Percentiles rank a stretch among this genome's conserved stretches.
phyloP scores from a whole-genome alignment of 2,329 filamentous ascomycete genomes.

The Phyllosticta citrichinensis region DNA sequence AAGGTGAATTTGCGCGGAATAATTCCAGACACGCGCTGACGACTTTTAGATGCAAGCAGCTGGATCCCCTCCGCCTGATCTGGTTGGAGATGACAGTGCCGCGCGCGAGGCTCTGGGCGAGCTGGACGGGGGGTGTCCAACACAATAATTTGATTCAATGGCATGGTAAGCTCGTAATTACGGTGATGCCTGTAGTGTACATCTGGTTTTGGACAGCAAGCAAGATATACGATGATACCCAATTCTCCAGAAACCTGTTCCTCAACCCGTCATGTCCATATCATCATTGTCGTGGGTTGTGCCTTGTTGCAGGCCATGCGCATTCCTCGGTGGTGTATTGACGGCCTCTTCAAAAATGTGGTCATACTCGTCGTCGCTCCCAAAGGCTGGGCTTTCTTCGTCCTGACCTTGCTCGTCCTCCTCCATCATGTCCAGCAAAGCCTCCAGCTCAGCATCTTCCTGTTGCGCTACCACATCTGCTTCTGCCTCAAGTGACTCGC shows the following conservation, averaged over 20 bases:
- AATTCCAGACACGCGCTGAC: conserved; percentile 10
- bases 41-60: conserved; percentile 80
- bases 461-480: conserved; percentile 5
- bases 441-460: conserved; percentile 29
- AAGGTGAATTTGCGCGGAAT: conserved; percentile 51
- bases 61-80: conserved; percentile 78
- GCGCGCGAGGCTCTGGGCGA: conserved; percentile 58
- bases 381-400: conserved; percentile 24
- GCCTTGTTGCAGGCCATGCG: conserved; percentile 18
- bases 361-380: conserved; percentile 52
- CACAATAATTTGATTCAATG: conserved; percentile 40
- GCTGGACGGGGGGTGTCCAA: conserved; percentile 50
- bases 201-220: neutral
- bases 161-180: neutral
- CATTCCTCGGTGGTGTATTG: conserved; percentile 20
- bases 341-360: conserved; percentile 50
- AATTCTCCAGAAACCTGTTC: neutral
- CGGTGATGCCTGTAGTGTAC: neutral
- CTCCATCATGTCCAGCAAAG: conserved; percentile 36
- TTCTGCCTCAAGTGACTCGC: neutral
- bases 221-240: neutral
- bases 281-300: conserved; percentile 15
- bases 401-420: conserved; percentile 13
- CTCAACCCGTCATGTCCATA: conserved; percentile 23
- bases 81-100: conserved; percentile 82